Evolutionary conservation across 805 yeast species (phyloP).

Genomic region (Ascoidea asiatica): DNA sequence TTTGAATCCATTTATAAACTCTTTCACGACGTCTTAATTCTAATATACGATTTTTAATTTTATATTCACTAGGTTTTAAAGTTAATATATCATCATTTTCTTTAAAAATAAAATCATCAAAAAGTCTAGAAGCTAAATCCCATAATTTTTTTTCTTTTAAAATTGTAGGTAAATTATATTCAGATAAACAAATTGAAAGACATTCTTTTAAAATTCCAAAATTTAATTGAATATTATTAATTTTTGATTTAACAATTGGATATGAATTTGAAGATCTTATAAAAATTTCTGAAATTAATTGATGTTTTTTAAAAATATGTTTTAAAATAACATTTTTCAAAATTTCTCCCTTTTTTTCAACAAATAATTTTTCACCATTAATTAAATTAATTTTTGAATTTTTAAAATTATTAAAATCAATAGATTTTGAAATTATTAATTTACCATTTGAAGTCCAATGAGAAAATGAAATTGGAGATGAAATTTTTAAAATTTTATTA

Average conservation of each 20-base stretch:
- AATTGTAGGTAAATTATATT: slow-evolving; percentile 2
- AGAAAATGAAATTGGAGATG: slow-evolving; percentile 6
- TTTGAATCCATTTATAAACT: slow-evolving; percentile 45
- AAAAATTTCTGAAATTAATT: slow-evolving; percentile 13
- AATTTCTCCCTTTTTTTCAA: background rate
- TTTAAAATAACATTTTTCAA: slow-evolving; percentile 3
- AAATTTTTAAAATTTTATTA: slow-evolving; percentile 16
- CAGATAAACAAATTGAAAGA: slow-evolving; percentile 9
- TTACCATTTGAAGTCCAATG: slow-evolving; percentile 4
- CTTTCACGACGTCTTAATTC: slow-evolving; percentile 25
- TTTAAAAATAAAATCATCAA: slow-evolving; percentile 26
- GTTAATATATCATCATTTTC: slow-evolving; percentile 14
- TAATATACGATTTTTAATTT: slow-evolving; percentile 15
- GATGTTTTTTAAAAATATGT: slow-evolving; percentile 14
- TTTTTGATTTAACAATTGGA: slow-evolving; percentile 20
- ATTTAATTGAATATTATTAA: slow-evolving; percentile 15
- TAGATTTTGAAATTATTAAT: background rate
- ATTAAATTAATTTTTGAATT: no score
- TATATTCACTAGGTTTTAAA: slow-evolving; percentile 10
- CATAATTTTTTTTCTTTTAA: slow-evolving; percentile 25
- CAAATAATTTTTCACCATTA: background rate
- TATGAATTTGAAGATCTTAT: slow-evolving; percentile 19
- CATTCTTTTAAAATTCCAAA: slow-evolving; percentile 18
- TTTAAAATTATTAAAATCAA: no score
- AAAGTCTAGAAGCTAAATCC: slow-evolving; percentile 49